These are phyloP conservation scores for Corynascus novoguineensis DNA, from an alignment of 495 filamentous ascomycete species.

Conservation along the genomic window DNA sequence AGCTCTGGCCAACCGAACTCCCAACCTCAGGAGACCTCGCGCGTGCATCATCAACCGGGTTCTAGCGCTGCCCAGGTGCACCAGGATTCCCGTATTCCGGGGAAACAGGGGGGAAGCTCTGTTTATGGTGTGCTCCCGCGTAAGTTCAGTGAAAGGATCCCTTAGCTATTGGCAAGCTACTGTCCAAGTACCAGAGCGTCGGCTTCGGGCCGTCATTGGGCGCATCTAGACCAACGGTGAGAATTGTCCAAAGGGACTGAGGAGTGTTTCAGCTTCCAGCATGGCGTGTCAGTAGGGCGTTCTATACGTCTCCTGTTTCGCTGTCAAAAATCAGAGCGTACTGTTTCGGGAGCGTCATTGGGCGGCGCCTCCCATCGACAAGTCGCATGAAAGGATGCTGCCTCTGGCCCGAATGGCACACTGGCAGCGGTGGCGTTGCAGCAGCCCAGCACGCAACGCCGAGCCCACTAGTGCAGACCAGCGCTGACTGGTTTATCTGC, in stretches of 20 bases:
- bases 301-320: not conserved
- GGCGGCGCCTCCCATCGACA: not conserved
- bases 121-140: too few relatives aligned
- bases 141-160: too few relatives aligned
- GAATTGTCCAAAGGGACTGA: not conserved
- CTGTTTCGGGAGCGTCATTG: not conserved
- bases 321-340: not conserved
- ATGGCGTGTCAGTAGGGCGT: not conserved
- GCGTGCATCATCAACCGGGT: not conserved
- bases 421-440: not conserved
- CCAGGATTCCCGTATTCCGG: not conserved
- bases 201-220: not conserved
- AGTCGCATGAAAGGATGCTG: not conserved
- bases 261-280: not conserved
- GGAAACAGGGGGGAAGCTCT: not conserved
- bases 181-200: not conserved
- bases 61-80: not conserved
- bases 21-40: not conserved
- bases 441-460: slow-evolving; percentile 1
- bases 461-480: not conserved
- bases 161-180: too few relatives aligned
- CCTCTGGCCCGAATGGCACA: not conserved
- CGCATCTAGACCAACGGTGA: not conserved
- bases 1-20: not conserved
- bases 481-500: not conserved